Conservation (phyloP, 371 early-diverging fungal genomes). For the Mucor lusitanicus region DNA sequence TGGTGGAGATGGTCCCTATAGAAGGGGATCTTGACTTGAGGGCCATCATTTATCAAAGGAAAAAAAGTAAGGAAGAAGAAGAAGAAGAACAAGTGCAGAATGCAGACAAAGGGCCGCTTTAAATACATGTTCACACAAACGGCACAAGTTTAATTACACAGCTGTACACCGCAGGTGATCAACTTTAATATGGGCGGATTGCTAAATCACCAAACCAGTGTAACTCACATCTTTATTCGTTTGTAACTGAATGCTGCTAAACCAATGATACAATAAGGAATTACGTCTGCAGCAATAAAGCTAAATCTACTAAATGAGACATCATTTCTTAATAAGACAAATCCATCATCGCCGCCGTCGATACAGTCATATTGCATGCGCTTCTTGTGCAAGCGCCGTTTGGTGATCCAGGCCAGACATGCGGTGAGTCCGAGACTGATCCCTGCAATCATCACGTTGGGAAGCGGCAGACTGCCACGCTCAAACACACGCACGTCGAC, state of each 20-base stretch:
- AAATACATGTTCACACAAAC: slow-evolving; percentile 1
- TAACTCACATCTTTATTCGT: neutral
- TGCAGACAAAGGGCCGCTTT: neutral
- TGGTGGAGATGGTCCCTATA: slow-evolving; percentile 25
- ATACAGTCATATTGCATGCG: neutral
- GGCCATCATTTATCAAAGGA: slow-evolving; percentile 1
- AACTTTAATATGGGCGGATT: neutral
- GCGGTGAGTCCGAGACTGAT: neutral
- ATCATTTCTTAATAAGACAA: slow-evolving; percentile 8
- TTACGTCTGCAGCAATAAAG: neutral
- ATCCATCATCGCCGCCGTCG: neutral
- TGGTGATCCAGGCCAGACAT: neutral
- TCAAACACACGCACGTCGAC: neutral
- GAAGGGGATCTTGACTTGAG: slow-evolving; percentile 37
- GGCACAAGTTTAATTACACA: slow-evolving; percentile 1
- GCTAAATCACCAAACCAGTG: neutral
- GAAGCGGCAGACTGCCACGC: slow-evolving; percentile 3
- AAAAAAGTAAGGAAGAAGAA: neutral
- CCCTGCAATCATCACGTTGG: neutral
- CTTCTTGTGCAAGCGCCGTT: neutral
- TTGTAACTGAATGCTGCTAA: slow-evolving; percentile 1
- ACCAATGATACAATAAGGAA: slow-evolving; percentile 16
- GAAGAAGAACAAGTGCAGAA: neutral
- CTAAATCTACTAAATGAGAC: neutral
- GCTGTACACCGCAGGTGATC: slow-evolving; percentile 12